Conservation (phyloP, 306 rosid genomes). For the Ceratonia siliqua region DNA sequence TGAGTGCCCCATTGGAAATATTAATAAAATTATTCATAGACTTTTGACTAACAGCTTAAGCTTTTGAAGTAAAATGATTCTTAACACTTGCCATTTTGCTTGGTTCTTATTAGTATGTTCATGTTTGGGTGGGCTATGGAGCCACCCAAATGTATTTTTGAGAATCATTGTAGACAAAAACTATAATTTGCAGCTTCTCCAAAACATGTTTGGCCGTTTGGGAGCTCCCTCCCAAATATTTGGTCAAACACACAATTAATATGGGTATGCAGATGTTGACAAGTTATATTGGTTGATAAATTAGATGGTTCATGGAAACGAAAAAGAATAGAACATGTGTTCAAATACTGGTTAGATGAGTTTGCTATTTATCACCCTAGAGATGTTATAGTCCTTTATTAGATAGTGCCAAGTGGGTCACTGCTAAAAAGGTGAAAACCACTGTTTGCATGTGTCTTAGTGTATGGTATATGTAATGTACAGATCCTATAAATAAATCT, state of each 20-base stretch:
- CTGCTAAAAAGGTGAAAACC: conserved; percentile 18
- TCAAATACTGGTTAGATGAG: neutral
- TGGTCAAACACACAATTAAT: neutral
- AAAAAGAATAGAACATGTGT: neutral
- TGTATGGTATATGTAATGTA: neutral
- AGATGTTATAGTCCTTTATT: neutral
- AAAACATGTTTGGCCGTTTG: neutral
- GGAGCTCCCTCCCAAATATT: neutral
- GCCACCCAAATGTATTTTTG: neutral
- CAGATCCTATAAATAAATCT: neutral
- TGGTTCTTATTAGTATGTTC: neutral
- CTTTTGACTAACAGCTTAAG: no score
- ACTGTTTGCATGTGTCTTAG: neutral
- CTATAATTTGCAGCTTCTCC: neutral
- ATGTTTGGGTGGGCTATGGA: neutral
- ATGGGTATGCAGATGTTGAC: neutral
- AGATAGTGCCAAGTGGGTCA: neutral
- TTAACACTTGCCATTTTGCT: no score
- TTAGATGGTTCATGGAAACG: no score
- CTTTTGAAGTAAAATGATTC: no score
- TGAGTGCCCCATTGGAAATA: no score
- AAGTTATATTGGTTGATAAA: neutral
- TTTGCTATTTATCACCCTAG: neutral
- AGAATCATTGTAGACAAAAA: neutral
- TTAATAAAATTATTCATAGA: no score